Percentiles rank a stretch among this genome's conserved stretches.
Evolutionary conservation across 148 eudicot genomes (phyloP).

Genomic region (Cornus florida): DNA sequence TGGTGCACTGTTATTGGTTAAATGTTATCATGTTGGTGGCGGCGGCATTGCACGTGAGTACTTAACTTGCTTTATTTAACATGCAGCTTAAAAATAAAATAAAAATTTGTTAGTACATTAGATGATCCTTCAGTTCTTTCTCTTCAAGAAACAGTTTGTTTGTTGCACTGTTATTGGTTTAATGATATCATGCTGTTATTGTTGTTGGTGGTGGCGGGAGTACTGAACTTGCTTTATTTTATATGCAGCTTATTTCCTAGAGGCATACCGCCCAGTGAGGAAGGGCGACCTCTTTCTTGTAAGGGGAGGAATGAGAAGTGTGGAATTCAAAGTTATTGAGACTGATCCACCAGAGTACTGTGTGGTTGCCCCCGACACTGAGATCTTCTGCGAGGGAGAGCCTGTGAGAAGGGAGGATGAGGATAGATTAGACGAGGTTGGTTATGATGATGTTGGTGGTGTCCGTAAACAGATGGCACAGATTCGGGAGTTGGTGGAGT

Average conservation of each 20-base stretch:
- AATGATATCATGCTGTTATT: no score
- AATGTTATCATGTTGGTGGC: no score
- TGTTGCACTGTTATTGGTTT: no score
- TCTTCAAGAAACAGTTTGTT: no score
- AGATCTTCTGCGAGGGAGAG: conserved; percentile 87
- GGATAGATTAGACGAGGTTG: conserved; percentile 77
- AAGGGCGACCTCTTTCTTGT: conserved; percentile 83
- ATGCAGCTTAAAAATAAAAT: no score
- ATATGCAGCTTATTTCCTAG: conserved; percentile 71
- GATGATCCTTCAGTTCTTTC: no score
- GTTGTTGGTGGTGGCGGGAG: no score
- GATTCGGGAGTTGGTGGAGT: conserved; percentile 80
- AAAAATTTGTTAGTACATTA: no score
- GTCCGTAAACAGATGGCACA: conserved; percentile 95
- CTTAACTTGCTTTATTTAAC: no score
- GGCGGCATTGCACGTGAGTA: no score
- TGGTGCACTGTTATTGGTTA: no score
- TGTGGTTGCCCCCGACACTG: conserved; percentile 93
- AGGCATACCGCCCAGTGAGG: conserved; percentile 82
- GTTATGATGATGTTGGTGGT: conserved; percentile 95
- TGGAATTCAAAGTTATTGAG: conserved; percentile 84
- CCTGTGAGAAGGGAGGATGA: conserved; percentile 85
- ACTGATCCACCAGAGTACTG: conserved; percentile 86
- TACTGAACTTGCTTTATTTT: not conserved
- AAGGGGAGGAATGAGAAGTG: conserved; percentile 90